Evolutionary conservation across 2,329 filamentous ascomycete genomes (phyloP).

Genomic region (Aspergillus awamori): DNA sequence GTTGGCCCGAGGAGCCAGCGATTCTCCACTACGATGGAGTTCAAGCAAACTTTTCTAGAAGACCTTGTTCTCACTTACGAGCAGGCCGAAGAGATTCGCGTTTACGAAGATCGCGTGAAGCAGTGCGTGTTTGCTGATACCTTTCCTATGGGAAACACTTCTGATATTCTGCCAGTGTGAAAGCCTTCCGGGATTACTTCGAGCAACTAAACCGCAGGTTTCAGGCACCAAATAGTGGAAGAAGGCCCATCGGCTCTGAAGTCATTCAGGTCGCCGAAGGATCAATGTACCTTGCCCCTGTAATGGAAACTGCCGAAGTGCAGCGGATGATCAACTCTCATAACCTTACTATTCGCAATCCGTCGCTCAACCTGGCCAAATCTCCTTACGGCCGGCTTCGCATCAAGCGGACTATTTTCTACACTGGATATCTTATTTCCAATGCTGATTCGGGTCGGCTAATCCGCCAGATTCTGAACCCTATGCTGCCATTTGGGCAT

Average conservation of each 20-base stretch:
- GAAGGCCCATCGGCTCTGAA: constrained; percentile 71
- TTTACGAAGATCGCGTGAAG: constrained; percentile 66
- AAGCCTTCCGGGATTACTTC: constrained; percentile 84
- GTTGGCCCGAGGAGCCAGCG: constrained; percentile 77
- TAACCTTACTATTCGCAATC: constrained; percentile 56
- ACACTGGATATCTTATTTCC: constrained; percentile 86
- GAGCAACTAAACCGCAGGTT: constrained; percentile 70
- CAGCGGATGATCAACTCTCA: constrained; percentile 89
- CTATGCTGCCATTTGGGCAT: constrained; percentile 63
- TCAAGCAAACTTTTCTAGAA: constrained; percentile 85
- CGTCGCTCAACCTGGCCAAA: constrained; percentile 40
- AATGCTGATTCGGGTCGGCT: constrained; percentile 72
- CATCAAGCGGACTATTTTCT: constrained; percentile 86
- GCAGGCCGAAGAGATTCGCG: constrained; percentile 74
- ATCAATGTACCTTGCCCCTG: constrained; percentile 72
- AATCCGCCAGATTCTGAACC: constrained; percentile 60
- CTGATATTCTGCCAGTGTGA: constrained; percentile 55
- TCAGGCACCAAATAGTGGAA: constrained; percentile 51
- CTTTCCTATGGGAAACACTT: neutral
- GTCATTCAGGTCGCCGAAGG: constrained; percentile 85
- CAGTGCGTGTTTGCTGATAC: constrained; percentile 48
- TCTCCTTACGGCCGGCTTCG: constrained; percentile 57
- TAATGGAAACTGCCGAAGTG: constrained; percentile 78
- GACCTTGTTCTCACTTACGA: constrained; percentile 84
- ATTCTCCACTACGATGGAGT: constrained; percentile 82